Percentiles rank a stretch among this genome's conserved stretches.
Conservation (phyloP, 2,329 filamentous ascomycete species). For the Rhytidhysteron rufulum region DNA sequence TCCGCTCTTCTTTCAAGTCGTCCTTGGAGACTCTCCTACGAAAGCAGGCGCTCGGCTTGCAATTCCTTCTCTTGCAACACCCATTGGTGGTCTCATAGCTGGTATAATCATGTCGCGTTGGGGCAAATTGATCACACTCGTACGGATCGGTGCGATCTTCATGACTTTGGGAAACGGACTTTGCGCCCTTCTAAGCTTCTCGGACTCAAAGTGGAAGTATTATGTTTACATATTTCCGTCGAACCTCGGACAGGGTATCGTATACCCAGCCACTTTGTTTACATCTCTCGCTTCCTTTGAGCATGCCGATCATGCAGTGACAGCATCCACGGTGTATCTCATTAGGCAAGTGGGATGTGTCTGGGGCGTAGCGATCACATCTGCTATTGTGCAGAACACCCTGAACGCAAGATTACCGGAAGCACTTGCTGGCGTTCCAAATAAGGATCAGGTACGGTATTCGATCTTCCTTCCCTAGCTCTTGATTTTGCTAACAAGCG, state of each 20-base stretch:
- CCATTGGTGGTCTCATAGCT: slow-evolving; percentile 42
- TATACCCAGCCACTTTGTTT: slow-evolving; percentile 52
- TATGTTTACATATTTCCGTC: slow-evolving; percentile 43
- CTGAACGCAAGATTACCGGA: slow-evolving; percentile 52
- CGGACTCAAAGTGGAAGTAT: slow-evolving; percentile 44
- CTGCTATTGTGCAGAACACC: slow-evolving; percentile 60
- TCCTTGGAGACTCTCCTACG: slow-evolving; percentile 55
- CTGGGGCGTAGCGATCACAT: slow-evolving; percentile 61
- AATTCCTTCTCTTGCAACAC: slow-evolving; percentile 44
- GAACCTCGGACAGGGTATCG: slow-evolving; percentile 46
- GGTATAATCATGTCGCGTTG: slow-evolving; percentile 48
- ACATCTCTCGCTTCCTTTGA: slow-evolving; percentile 61
- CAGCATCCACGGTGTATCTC: slow-evolving; percentile 60
- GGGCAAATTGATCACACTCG: slow-evolving; percentile 40
- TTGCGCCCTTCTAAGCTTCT: slow-evolving; percentile 38
- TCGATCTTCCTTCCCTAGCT: too few relatives aligned
- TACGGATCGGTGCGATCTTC: slow-evolving; percentile 38
- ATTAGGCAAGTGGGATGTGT: slow-evolving; percentile 61
- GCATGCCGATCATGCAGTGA: slow-evolving; percentile 60
- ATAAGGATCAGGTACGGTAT: slow-evolving; percentile 56
- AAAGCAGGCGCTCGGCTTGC: slow-evolving; percentile 43
- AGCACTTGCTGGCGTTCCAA: slow-evolving; percentile 52
- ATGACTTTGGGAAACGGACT: slow-evolving; percentile 44
- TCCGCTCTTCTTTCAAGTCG: slow-evolving; percentile 60
- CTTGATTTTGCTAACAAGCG: not conserved